These are phyloP conservation scores for Amoebophrya sp. DNA, from an alignment of 169 alveolate species.

Conservation along the genomic window DNA sequence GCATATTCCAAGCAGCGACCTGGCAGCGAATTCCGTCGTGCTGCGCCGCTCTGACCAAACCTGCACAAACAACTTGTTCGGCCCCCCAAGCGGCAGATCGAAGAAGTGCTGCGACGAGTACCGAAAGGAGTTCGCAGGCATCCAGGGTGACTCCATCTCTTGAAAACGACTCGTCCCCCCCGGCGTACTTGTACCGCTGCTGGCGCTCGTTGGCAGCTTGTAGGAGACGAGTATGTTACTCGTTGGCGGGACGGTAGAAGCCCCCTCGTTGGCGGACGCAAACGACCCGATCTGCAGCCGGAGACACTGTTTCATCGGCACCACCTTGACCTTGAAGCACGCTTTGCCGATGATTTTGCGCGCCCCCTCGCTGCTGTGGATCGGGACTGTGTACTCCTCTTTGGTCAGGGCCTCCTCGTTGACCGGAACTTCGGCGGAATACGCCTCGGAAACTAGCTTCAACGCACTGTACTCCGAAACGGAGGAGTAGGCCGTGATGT, in stretches of 20 bases:
- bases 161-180: too few species aligned
- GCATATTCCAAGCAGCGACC: neutral
- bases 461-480: neutral
- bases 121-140: neutral
- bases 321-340: neutral
- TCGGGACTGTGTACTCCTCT: neutral
- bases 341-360: neutral
- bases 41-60: neutral
- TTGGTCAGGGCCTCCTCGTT: neutral
- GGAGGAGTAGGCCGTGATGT: neutral
- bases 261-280: too few species aligned
- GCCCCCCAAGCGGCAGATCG: neutral
- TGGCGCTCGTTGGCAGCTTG: neutral
- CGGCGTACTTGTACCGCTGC: neutral
- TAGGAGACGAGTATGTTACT: neutral
- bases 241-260: too few species aligned
- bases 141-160: neutral
- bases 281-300: neutral
- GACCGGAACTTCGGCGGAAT: neutral
- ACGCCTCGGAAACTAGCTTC: neutral
- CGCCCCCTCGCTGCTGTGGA: neutral
- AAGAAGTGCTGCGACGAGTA: neutral
- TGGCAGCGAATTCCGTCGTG: neutral
- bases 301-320: neutral
- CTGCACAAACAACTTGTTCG: neutral